phyloP scores from a whole-genome alignment of 2,329 filamentous ascomycete genomes.

The Niveomyces coronatus region DNA sequence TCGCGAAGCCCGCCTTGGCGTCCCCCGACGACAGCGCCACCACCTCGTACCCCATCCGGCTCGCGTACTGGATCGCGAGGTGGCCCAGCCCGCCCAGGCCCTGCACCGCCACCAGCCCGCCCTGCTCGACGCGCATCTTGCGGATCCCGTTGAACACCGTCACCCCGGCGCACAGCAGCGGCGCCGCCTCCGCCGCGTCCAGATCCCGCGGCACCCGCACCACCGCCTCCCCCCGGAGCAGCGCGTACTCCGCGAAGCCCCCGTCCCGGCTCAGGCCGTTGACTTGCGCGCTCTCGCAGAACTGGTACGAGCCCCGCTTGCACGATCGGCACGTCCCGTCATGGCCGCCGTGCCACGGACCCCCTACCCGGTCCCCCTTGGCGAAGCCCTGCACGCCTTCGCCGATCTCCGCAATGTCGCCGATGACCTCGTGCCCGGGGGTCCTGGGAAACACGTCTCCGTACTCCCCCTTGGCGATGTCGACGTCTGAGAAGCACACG shows the following conservation, averaged over 20 bases:
- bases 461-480: conserved; percentile 35
- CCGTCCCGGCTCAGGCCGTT: conserved; percentile 57
- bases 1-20: conserved; percentile 57
- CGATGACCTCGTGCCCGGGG: conserved; percentile 63
- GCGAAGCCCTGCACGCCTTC: conserved; percentile 46
- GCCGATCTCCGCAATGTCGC: conserved; percentile 53
- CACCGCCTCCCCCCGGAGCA: conserved; percentile 48
- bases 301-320: conserved; percentile 49
- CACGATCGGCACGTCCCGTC: conserved; percentile 49
- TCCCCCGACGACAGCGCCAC: conserved; percentile 56
- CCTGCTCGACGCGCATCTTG: conserved; percentile 40
- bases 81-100: conserved; percentile 70
- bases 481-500: conserved; percentile 57
- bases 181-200: conserved; percentile 42
- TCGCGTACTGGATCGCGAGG: conserved; percentile 64
- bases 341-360: conserved; percentile 57
- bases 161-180: conserved; percentile 54
- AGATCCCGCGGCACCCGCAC: conserved; percentile 43
- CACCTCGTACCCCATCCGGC: conserved; percentile 64
- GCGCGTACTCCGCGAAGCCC: conserved; percentile 57
- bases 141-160: conserved; percentile 51
- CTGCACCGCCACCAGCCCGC: conserved; percentile 46
- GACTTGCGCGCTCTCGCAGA: conserved; percentile 46
- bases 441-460: conserved; percentile 50
- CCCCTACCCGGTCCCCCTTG: conserved; percentile 57